Evolutionary conservation across 805 yeast genomes (phyloP).

Genomic region (Wickerhamomyces kurtzmanii): DNA sequence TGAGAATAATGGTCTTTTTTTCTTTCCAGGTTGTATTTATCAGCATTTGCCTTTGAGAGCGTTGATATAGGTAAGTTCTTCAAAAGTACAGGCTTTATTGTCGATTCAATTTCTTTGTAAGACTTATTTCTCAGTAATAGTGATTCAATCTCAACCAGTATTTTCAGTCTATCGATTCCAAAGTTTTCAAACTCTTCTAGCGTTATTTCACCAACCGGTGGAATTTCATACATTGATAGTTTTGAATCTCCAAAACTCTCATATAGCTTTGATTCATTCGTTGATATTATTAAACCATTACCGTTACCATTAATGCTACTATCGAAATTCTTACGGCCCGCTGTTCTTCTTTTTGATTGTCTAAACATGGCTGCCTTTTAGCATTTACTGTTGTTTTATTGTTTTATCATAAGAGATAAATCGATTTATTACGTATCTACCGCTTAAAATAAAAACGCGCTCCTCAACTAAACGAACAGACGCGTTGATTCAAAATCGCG

Average conservation of each 20-base stretch:
- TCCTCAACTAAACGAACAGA: too few relatives aligned
- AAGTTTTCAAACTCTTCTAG: constrained; percentile 88
- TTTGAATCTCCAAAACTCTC: constrained; percentile 42
- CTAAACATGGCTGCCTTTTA: too few relatives aligned
- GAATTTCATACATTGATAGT: constrained; percentile 62
- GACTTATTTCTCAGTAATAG: constrained; percentile 55
- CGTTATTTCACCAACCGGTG: constrained; percentile 82
- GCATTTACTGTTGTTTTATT: too few relatives aligned
- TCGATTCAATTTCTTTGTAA: constrained; percentile 52
- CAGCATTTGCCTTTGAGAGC: constrained; percentile 14
- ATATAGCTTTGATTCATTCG: constrained; percentile 23
- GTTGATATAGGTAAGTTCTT: constrained; percentile 56
- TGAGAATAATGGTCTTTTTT: constrained; percentile 90
- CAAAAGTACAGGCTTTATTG: constrained; percentile 55
- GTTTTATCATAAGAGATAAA: too few relatives aligned
- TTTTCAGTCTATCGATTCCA: constrained; percentile 87
- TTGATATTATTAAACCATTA: constrained; percentile 21
- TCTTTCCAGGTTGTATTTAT: constrained; percentile 35
- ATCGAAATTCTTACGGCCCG: constrained; percentile 63
- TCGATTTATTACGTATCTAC: too few relatives aligned
- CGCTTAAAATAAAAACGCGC: too few relatives aligned
- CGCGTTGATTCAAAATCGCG: too few relatives aligned
- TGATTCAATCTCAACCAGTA: constrained; percentile 78
- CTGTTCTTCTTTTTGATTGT: constrained; percentile 63
- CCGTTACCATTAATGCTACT: constrained; percentile 13